These are phyloP conservation scores for Lichtheimia ornata DNA, from an alignment of 371 early-diverging fungal species.

Conservation along the genomic window DNA sequence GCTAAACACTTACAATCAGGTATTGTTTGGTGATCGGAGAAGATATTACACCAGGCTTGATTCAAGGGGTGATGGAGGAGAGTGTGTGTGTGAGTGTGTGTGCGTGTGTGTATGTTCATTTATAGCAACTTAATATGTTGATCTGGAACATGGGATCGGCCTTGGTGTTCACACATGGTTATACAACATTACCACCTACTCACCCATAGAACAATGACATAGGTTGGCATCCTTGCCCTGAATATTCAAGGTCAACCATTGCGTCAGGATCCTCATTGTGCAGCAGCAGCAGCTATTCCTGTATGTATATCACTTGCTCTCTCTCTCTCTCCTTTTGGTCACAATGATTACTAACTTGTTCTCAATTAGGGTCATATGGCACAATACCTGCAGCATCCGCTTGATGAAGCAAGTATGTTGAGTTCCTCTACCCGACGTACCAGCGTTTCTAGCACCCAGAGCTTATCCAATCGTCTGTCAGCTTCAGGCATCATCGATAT, in stretches of 20 bases:
- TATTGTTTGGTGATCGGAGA: slow-evolving; percentile 18
- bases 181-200: too few species aligned
- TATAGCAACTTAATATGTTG: too few species aligned
- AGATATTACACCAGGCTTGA: too few species aligned
- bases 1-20: slow-evolving; percentile 79
- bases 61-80: too few species aligned
- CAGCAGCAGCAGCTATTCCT: slow-evolving; percentile 16
- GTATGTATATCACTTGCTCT: slow-evolving; percentile 9
- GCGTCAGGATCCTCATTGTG: slow-evolving; percentile 5
- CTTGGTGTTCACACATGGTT: slow-evolving; percentile 16
- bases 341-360: not conserved
- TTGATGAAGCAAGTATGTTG: slow-evolving; percentile 40
- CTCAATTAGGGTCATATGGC: slow-evolving; percentile 26
- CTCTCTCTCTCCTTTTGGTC: not conserved
- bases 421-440: slow-evolving; percentile 48
- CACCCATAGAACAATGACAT: not conserved
- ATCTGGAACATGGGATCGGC: too few species aligned
- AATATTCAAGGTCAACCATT: slow-evolving; percentile 28
- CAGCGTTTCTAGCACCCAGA: slow-evolving; percentile 46
- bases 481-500: slow-evolving; percentile 32
- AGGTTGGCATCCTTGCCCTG: slow-evolving; percentile 29
- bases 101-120: too few species aligned
- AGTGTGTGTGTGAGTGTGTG: too few species aligned
- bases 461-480: slow-evolving; percentile 24
- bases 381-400: slow-evolving; percentile 23